phyloP scores from a whole-genome alignment of 164 flowering plant species.

The Pachysandra terminalis region DNA sequence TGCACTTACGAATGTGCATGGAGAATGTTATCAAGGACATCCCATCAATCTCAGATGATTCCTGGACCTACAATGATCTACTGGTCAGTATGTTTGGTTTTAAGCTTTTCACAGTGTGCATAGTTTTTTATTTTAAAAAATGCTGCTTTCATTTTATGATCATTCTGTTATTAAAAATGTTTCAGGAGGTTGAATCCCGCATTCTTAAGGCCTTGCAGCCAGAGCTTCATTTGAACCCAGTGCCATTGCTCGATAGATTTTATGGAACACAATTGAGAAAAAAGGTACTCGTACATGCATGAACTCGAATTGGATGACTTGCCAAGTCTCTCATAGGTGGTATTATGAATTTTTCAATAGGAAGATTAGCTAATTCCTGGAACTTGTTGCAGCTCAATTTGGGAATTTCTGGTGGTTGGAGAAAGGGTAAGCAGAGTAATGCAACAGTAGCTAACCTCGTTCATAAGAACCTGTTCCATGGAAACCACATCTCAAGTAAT shows the following conservation, averaged over 20 bases:
- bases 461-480: background rate
- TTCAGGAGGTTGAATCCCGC: constrained; percentile 31
- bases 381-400: constrained; percentile 25
- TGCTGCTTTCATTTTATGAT: background rate
- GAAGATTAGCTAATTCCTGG: constrained; percentile 1
- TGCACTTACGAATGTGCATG: constrained; percentile 22
- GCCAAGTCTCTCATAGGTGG: background rate
- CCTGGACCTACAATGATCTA: constrained; percentile 28
- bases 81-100: constrained; percentile 21
- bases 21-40: constrained; percentile 37
- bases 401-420: constrained; percentile 16
- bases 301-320: background rate
- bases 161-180: background rate
- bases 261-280: constrained; percentile 1
- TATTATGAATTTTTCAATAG: background rate
- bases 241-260: constrained; percentile 10
- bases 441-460: background rate
- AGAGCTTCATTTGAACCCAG: constrained; percentile 27
- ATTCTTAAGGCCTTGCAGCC: constrained; percentile 35
- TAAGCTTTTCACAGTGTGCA: background rate
- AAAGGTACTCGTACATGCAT: constrained; percentile 18
- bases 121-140: background rate
- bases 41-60: constrained; percentile 21
- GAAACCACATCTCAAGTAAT: background rate
- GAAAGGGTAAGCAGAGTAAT: constrained; percentile 18